A percentile compares a stretch with the other conserved stretches of the same genome.
phyloP scores from a whole-genome alignment of 2,329 filamentous ascomycete species.

The Scopulariopsis brevicaulis region DNA sequence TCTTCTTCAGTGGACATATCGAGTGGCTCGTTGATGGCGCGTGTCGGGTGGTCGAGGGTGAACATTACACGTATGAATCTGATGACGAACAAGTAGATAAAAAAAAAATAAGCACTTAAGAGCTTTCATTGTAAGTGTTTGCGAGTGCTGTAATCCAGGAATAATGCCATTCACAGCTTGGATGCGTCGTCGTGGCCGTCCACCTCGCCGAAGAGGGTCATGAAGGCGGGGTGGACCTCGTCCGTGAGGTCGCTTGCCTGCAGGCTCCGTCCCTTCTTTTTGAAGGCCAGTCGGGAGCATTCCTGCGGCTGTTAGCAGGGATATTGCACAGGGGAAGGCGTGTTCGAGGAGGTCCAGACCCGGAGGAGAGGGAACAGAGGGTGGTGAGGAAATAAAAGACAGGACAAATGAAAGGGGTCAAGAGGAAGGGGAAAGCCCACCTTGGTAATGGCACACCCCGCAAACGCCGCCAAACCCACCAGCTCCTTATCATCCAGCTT shows the following conservation, averaged over 20 bases:
- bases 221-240: conserved; percentile 74
- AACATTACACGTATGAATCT: neutral
- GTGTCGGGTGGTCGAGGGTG: neutral
- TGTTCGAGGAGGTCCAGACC: neutral
- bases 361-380: neutral
- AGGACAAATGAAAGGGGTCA: neutral
- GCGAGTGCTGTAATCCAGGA: neutral
- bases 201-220: conserved; percentile 66
- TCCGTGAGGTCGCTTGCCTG: conserved; percentile 92
- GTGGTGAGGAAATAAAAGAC: neutral
- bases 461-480: conserved; percentile 72
- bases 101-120: neutral
- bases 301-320: conserved; percentile 31
- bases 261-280: conserved; percentile 73
- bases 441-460: conserved; percentile 76
- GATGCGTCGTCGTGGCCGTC: conserved; percentile 26
- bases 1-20: neutral
- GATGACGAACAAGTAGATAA: neutral
- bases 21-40: neutral
- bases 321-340: neutral
- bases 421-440: conserved; percentile 29
- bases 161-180: conserved; percentile 18
- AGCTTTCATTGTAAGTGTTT: neutral
- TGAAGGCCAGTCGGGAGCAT: conserved; percentile 78
- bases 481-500: conserved; percentile 43